Base-by-base conservation (phyloP, 2,329 filamentous ascomycete species). In the Pseudogymnoascus destructans region DNA sequence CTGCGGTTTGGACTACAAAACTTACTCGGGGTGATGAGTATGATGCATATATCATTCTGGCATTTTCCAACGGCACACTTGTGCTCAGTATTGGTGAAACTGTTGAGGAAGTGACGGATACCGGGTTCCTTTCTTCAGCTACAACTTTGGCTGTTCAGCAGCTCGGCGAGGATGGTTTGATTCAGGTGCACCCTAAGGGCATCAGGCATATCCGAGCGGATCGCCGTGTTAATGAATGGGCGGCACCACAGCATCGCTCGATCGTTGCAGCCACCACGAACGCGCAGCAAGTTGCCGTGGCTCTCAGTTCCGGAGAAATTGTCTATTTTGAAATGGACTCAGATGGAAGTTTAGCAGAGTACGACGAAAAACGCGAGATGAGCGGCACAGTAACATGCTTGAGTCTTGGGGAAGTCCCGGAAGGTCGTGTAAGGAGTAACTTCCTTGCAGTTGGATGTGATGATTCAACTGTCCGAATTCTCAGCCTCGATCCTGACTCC, bases 281-380 rank as follows among this genome's bases (percentile, higher is more conserved):
- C 67, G 85, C 92, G 66, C 83, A 88, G 40, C 93, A 99, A 72
- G 89, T 98, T 23, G 90, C 90, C 3, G 85, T 97, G 55, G 93
- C 93, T 0, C 77, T 99, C 23, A 97, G 91, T 69, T 96, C 91
- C 7, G 92, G 92, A 35, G 93, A 98, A 70, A 92, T 98, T 62
- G 88, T 95, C 40, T 98, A 97, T 69, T 98, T 98, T 65, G 95
- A 98, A 70, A 92, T 96, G 83, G 93, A 96, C 67, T 80, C 82
- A 0, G 92, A 97, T 71, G 91, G 91, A 27, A 87, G 87, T 3
- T 77, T 97, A 30, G 89, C 89, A 32, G 92, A 97, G 73, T 95
- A 96, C 64, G 87, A 97, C 63, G 91, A 97, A 67, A 90, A 92
- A 70, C 89, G 90, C 66, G 87, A 95, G 66, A 93, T 98, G 87